Evolutionary conservation across 495 filamentous ascomycete genomes (phyloP).

Genomic region (Trichocladium uniseriatum): DNA sequence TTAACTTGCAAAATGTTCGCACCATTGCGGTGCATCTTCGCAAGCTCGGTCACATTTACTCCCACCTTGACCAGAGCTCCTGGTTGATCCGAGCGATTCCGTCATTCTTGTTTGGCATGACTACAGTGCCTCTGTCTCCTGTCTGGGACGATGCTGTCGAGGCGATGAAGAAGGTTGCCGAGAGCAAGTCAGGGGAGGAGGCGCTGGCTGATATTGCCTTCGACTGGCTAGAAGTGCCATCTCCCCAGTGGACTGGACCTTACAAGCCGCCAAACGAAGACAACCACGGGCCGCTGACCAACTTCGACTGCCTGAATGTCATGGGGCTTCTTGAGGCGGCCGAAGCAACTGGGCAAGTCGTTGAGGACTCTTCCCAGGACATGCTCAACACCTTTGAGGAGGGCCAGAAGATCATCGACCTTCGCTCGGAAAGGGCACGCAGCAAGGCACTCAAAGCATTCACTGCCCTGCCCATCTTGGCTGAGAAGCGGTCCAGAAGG

Average conservation of each 20-base stretch:
- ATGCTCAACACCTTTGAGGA: conserved; percentile 44
- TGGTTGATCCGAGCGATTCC: conserved; percentile 68
- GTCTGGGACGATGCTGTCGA: conserved; percentile 76
- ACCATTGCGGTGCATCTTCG: conserved; percentile 75
- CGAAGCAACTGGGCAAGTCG: conserved; percentile 28
- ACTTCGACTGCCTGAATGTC: conserved; percentile 79
- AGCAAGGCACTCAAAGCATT: conserved; percentile 74
- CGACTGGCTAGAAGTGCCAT: conserved; percentile 61
- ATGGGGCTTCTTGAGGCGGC: conserved; percentile 44
- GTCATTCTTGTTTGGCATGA: conserved; percentile 77
- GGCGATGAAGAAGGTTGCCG: conserved; percentile 64
- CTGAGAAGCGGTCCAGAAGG: conserved; percentile 74
- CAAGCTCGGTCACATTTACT: conserved; percentile 57
- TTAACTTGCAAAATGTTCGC: conserved; percentile 65
- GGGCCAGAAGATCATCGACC: conserved; percentile 36
- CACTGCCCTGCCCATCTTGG: conserved; percentile 58
- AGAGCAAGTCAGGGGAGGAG: conserved; percentile 60
- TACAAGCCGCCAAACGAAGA: conserved; percentile 18
- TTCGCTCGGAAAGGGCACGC: conserved; percentile 42
- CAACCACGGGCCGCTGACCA: conserved; percentile 33
- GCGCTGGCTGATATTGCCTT: conserved; percentile 65
- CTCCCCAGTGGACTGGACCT: conserved; percentile 36
- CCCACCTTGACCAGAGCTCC: conserved; percentile 40
- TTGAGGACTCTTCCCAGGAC: conserved; percentile 33
- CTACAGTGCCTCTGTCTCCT: conserved; percentile 72